These are phyloP conservation scores for Anethum foeniculum DNA, from an alignment of 140 eudicot species.

Conservation along the genomic window DNA sequence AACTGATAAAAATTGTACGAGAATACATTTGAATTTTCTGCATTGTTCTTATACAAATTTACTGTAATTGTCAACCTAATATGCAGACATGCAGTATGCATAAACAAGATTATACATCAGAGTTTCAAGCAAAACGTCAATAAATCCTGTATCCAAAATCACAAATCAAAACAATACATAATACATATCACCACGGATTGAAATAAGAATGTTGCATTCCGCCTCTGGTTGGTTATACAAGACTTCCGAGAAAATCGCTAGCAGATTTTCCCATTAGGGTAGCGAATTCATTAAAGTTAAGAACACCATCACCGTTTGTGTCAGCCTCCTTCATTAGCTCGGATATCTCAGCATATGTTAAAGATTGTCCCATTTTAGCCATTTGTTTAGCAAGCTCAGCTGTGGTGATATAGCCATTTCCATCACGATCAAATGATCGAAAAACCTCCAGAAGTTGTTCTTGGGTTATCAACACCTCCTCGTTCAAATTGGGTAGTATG, in stretches of 20 bases:
- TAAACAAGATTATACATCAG: not conserved
- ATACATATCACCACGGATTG: not conserved
- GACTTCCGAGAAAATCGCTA: constrained; percentile 34
- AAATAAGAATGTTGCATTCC: not conserved
- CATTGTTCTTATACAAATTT: not conserved
- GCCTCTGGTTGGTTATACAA: constrained; percentile 4
- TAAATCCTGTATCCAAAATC: not conserved
- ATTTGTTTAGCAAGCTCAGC: constrained; percentile 87
- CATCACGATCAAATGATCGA: constrained; percentile 67
- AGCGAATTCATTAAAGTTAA: constrained; percentile 72
- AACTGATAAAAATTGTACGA: not conserved
- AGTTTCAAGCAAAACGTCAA: not conserved
- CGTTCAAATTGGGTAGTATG: constrained; percentile 45
- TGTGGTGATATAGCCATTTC: constrained; percentile 76
- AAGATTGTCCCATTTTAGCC: constrained; percentile 83
- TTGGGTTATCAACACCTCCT: constrained; percentile 56
- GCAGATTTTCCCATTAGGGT: constrained; percentile 75
- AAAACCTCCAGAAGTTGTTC: constrained; percentile 78
- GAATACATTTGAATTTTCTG: not conserved
- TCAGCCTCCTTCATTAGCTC: constrained; percentile 88
- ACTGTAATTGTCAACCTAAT: not conserved
- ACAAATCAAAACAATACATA: not conserved
- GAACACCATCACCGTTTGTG: constrained; percentile 81
- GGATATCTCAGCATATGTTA: constrained; percentile 62
- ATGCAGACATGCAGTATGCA: not conserved